These are phyloP conservation scores for Juglanconis sp. DNA, from an alignment of 2,329 filamentous ascomycete genomes.

Conservation along the genomic window DNA sequence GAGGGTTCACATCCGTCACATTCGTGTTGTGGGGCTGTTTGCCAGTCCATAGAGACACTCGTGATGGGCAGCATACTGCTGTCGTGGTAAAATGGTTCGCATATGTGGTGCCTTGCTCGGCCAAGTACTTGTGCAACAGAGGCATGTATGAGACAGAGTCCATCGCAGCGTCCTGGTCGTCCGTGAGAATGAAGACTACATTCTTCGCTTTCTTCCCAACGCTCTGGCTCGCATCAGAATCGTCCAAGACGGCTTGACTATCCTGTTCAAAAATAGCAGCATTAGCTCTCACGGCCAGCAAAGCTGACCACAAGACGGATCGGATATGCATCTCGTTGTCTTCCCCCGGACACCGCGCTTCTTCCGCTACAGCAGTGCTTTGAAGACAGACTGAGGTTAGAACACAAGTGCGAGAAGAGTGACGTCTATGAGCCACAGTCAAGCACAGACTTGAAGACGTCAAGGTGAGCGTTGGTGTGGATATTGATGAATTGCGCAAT, in stretches of 20 bases:
- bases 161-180: conserved; percentile 64
- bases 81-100: conserved; percentile 64
- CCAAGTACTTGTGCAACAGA: conserved; percentile 51
- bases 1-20: conserved; percentile 24
- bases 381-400: too few species aligned
- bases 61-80: conserved; percentile 64
- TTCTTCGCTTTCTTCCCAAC: conserved; percentile 34
- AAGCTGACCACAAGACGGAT: background rate
- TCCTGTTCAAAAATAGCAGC: background rate
- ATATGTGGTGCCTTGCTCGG: conserved; percentile 57
- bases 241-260: conserved; percentile 7
- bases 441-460: background rate
- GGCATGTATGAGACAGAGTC: conserved; percentile 61
- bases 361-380: too few species aligned
- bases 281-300: conserved; percentile 1
- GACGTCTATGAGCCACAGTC: too few species aligned
- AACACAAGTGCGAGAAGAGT: too few species aligned
- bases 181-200: conserved; percentile 65
- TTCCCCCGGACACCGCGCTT: too few species aligned
- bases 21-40: conserved; percentile 63
- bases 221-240: background rate
- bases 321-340: background rate
- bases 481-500: conserved; percentile 6
- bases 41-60: conserved; percentile 64
- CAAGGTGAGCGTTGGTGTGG: background rate